phyloP scores from a whole-genome alignment of 2,329 filamentous ascomycete genomes.

The Lasiodiplodia hormozganensis region DNA sequence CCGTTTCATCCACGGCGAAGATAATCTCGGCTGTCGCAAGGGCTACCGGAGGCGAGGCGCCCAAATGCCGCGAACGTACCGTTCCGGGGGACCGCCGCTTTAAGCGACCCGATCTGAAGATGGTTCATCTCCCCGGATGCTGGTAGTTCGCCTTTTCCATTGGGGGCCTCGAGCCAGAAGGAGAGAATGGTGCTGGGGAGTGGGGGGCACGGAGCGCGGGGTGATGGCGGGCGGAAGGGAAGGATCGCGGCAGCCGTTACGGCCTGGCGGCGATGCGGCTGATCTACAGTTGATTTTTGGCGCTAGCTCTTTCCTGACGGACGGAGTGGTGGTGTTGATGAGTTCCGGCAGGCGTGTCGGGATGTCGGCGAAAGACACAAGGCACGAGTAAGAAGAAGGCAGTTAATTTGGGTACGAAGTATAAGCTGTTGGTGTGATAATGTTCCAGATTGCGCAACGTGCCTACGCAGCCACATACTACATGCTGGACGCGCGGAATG shows the following conservation, averaged over 20 bases:
- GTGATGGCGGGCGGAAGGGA: slow-evolving; percentile 1
- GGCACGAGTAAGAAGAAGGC: neutral
- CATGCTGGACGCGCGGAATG: neutral
- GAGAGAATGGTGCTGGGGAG: neutral
- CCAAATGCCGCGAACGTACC: neutral
- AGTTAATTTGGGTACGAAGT: neutral
- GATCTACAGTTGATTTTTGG: slow-evolving; percentile 5
- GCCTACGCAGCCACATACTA: slow-evolving; percentile 4
- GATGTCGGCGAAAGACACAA: neutral
- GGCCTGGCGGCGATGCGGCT: neutral
- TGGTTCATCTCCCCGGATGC: neutral
- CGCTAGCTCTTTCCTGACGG: neutral
- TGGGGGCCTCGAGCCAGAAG: neutral
- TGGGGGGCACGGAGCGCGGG: slow-evolving; percentile 9
- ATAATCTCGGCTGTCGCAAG: neutral
- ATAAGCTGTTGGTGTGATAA: neutral
- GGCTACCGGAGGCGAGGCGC: neutral
- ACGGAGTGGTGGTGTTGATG: neutral
- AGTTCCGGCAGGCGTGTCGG: neutral
- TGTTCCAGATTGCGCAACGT: slow-evolving; percentile 21
- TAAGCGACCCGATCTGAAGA: neutral
- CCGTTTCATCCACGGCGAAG: neutral
- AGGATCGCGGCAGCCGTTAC: slow-evolving; percentile 7
- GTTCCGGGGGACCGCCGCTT: neutral
- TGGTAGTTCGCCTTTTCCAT: neutral